Percentiles rank a stretch among this genome's conserved stretches.
Conservation (phyloP, 2,329 filamentous ascomycete species). For the Ophioceras dolichostomum region DNA sequence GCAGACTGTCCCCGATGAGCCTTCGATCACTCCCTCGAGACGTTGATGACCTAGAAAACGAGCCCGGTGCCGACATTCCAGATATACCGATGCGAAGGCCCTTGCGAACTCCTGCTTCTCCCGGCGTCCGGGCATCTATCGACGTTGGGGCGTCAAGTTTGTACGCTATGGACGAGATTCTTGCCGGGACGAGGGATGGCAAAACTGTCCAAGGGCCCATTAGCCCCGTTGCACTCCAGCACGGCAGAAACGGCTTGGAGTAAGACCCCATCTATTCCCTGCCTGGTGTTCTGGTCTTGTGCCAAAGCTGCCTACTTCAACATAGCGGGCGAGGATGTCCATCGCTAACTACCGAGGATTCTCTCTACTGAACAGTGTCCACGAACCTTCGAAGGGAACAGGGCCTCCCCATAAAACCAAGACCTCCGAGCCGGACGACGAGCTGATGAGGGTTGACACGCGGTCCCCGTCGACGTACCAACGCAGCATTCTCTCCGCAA, state of each 20-base stretch:
- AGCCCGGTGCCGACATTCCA: slow-evolving; percentile 3
- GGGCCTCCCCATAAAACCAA: no score
- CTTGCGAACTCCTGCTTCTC: no score
- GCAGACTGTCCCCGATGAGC: not conserved
- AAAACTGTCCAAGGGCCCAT: not conserved
- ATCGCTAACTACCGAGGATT: no score
- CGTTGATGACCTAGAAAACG: slow-evolving; percentile 4
- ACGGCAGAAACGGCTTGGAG: not conserved
- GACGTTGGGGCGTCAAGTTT: no score
- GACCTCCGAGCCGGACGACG: slow-evolving; percentile 1
- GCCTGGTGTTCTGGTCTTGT: no score
- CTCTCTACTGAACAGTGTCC: no score
- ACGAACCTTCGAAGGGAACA: no score
- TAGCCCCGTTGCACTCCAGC: not conserved
- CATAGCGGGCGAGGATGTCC: no score
- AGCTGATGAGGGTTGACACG: not conserved
- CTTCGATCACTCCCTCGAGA: slow-evolving; percentile 1
- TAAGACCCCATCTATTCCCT: no score
- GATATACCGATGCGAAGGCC: slow-evolving; percentile 3
- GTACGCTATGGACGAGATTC: slow-evolving; percentile 1
- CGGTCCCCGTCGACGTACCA: slow-evolving; percentile 1
- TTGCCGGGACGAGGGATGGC: slow-evolving; percentile 1
- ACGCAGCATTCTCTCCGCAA: not conserved
- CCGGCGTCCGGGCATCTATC: no score
- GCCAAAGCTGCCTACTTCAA: no score